phyloP scores from a whole-genome alignment of 1,139 yeast genomes.

The Zygosaccharomyces pseudobailii region DNA sequence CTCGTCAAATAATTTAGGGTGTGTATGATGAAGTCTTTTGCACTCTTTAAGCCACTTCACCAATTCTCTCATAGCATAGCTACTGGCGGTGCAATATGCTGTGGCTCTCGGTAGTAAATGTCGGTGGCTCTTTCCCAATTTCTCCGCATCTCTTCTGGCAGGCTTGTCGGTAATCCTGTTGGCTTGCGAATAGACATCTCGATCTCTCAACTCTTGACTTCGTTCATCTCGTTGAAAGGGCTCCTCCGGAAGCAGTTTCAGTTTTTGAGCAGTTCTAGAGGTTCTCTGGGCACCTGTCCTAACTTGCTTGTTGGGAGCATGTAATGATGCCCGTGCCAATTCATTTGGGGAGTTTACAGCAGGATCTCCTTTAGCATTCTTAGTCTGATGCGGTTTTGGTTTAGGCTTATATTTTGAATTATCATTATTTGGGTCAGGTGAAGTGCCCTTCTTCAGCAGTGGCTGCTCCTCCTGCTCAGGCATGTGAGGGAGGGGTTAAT shows the following conservation, averaged over 20 bases:
- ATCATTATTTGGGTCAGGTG: not conserved
- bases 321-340: conserved; percentile 1
- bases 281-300: conserved; percentile 81
- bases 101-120: conserved; percentile 83
- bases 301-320: conserved; percentile 11
- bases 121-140: conserved; percentile 85
- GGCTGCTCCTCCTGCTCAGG: conserved; percentile 3
- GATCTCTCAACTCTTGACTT: conserved; percentile 38
- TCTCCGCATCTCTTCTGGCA: conserved; percentile 92
- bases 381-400: not conserved
- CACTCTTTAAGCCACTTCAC: conserved; percentile 81
- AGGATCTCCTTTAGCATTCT: not conserved
- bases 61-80: conserved; percentile 82
- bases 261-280: conserved; percentile 80
- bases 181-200: conserved; percentile 75
- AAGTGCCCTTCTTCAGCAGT: not conserved
- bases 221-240: conserved; percentile 39
- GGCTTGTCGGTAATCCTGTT: conserved; percentile 82
- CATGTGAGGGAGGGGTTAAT: not conserved
- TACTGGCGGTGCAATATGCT: conserved; percentile 92
- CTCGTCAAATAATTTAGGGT: conserved; percentile 87
- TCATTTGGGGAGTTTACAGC: not conserved
- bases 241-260: conserved; percentile 82
- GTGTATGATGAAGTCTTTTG: conserved; percentile 66
- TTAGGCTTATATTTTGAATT: conserved; percentile 4